Evolutionary conservation across 805 yeast genomes (phyloP), one percentile per base, ranked within the genome.

Genomic region (Pichia kluyveri): DNA sequence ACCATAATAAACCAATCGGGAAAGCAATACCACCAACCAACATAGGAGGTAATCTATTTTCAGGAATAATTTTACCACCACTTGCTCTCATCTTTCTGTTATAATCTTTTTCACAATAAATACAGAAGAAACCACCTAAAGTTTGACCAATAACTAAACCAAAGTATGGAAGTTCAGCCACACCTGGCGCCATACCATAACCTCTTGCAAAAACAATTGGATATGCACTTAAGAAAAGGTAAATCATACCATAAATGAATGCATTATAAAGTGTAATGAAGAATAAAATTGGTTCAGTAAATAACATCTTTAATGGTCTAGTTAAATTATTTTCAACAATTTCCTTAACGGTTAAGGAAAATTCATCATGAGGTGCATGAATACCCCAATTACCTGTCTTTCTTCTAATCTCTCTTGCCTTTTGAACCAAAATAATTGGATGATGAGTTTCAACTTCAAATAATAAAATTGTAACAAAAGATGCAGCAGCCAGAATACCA

Each of bases 321-420:
- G 81, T 60, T 36, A 86, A 60, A 53, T 82, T 82, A 57, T 80
- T 80, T 56, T 74, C 73, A 73, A 52, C 23, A 3, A 87, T 76
- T 44, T 82, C 88, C 50, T 67, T 71, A 41, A 83, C 38, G 19
- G 78, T 69, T 7, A 84, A 64, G 51, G 76, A 73, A 48, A 75
- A 75, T 51, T 73, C 77, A 57, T 85, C 93, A 58, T 82, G 88
- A 9, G 86, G 80, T 30, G 95, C 88, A 56, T 79, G 83, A 44
- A 86, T 78, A 40, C 85, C 85, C 93, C 93, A 85, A 67, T 82
- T 86, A 18, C 86, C 85, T 12, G 91, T 86, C 54, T 79, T 68
- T 55, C 74, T 69, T 56, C 89, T 75, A 59, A 86, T 70, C 41
- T 64, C 68, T 45, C 69, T 69, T 4, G 95, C 95, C 65, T 84